These are phyloP conservation scores for Dothiorella sarmentorum DNA, from an alignment of 2,329 filamentous ascomycete genomes.

Conservation along the genomic window DNA sequence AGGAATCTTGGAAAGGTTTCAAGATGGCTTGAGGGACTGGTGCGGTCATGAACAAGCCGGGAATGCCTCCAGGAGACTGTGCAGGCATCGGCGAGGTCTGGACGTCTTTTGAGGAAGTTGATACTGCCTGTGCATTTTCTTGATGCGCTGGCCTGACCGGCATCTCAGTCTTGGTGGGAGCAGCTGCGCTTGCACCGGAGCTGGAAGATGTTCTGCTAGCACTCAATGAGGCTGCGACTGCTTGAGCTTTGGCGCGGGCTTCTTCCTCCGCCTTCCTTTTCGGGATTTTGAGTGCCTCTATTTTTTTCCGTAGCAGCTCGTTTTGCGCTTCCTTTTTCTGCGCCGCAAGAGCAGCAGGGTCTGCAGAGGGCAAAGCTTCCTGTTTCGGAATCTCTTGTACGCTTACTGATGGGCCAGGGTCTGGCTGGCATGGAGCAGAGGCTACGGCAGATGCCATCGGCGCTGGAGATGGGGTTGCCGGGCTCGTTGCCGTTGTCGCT, in stretches of 20 bases:
- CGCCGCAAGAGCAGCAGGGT: conserved; percentile 28
- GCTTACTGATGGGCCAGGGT: not conserved
- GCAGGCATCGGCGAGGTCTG: conserved; percentile 14
- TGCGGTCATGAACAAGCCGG: conserved; percentile 51
- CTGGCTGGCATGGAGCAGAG: not conserved
- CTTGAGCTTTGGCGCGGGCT: conserved; percentile 15
- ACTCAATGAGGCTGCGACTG: conserved; percentile 1
- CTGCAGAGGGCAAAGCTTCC: not conserved
- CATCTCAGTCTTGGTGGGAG: not conserved
- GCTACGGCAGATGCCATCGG: not conserved
- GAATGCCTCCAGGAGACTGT: conserved; percentile 41
- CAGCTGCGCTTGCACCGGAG: not conserved
- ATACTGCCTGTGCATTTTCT: not conserved
- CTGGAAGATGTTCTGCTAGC: not conserved
- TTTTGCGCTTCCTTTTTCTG: conserved; percentile 63
- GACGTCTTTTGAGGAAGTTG: not conserved
- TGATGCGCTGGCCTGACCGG: conserved; percentile 1
- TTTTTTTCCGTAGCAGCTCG: conserved; percentile 71
- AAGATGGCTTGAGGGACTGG: not conserved
- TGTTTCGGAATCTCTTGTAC: not conserved
- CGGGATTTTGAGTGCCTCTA: conserved; percentile 57
- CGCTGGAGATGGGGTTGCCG: not conserved
- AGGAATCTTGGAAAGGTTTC: not conserved
- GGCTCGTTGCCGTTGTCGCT: not conserved
- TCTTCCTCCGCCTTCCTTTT: conserved; percentile 11